Base-by-base conservation (phyloP, 306 rosid species). In the Hippophae tibetana region DNA sequence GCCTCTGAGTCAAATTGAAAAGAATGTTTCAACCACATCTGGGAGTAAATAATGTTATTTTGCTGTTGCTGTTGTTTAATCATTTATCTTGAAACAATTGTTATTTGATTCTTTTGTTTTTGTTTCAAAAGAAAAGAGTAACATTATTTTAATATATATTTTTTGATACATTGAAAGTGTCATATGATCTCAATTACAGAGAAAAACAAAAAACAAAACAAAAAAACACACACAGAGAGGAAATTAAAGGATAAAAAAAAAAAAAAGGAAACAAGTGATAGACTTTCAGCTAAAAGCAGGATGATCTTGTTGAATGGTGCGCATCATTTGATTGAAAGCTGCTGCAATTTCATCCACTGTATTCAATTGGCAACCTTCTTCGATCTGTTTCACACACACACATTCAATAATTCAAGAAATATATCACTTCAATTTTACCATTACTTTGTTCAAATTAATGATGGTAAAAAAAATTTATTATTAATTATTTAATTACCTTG, bases 331-430 rank as follows among this genome's bases (percentile, higher is more conserved):
- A 79, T 90, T 86, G 69, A 84, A 90, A 46, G 90, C 84, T 43
- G 79, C 81, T 62, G 97, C 97, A 43, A 90, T 86, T 70, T 86
- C 95, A 79, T 90, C 97, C 76, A 86, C 94, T 7, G 94, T 75
- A 52, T 75, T 86, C 67, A 86, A 57, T 73, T 75, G 69, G 58
- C 94, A 73, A 44, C 83, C 97, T 53, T 86, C 95, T 57, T 90
- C 97, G 49, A 82, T 79, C 97, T 90, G 79, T 63, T 61, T 72
- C 74, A 31, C 38, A 31, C 38, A 31, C 5, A 31, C 18, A 18
- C 5, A 31, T 31, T 31, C 38, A 31, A 31, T 31, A 2, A 31
- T 31, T 2, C 38, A 31, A 31, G 3, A 31, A 31, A 31, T 2
- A 31, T 31, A 4, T 31, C 38, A 31, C 38, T 31, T 31, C 5